These are phyloP conservation scores for Obba rivulosa DNA, from an alignment of 768 basidiomycete genomes.

Conservation along the genomic window DNA sequence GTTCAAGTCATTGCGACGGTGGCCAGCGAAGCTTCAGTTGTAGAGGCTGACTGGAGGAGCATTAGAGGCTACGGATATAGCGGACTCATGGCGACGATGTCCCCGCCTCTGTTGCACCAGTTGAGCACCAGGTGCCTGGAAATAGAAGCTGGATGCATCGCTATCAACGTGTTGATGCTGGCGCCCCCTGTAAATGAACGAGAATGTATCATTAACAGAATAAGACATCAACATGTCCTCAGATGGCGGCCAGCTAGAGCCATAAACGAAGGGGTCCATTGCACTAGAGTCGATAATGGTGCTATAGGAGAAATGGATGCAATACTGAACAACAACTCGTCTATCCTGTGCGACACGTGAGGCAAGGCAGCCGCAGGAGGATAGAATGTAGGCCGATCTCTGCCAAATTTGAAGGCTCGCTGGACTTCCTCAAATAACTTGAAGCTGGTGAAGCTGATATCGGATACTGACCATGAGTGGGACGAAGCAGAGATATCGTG, in stretches of 20 bases:
- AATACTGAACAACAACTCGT: slow-evolving; percentile 66
- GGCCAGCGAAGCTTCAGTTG: slow-evolving; percentile 55
- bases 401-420: slow-evolving; percentile 69
- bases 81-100: slow-evolving; percentile 56
- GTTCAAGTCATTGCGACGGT: slow-evolving; percentile 52
- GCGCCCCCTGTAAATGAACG: slow-evolving; percentile 40
- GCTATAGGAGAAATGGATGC: slow-evolving; percentile 77
- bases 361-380: slow-evolving; percentile 38
- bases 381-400: slow-evolving; percentile 60
- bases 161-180: slow-evolving; percentile 59
- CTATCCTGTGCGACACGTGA: slow-evolving; percentile 33
- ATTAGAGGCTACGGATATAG: slow-evolving; percentile 44
- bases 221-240: slow-evolving; percentile 53
- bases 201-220: slow-evolving; percentile 68
- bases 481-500: slow-evolving; percentile 18
- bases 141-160: slow-evolving; percentile 76
- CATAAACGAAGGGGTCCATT: slow-evolving; percentile 70
- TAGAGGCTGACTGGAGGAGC: slow-evolving; percentile 69
- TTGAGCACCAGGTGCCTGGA: slow-evolving; percentile 37
- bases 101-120: slow-evolving; percentile 32
- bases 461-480: slow-evolving; percentile 40
- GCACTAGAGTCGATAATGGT: slow-evolving; percentile 58
- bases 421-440: slow-evolving; percentile 77
- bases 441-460: slow-evolving; percentile 63
- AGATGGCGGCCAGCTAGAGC: slow-evolving; percentile 52